Evolutionary conservation across 1,284 basidiomycete genomes (phyloP), one percentile per base, ranked within the genome.

Genomic region (Ustilago sp.): DNA sequence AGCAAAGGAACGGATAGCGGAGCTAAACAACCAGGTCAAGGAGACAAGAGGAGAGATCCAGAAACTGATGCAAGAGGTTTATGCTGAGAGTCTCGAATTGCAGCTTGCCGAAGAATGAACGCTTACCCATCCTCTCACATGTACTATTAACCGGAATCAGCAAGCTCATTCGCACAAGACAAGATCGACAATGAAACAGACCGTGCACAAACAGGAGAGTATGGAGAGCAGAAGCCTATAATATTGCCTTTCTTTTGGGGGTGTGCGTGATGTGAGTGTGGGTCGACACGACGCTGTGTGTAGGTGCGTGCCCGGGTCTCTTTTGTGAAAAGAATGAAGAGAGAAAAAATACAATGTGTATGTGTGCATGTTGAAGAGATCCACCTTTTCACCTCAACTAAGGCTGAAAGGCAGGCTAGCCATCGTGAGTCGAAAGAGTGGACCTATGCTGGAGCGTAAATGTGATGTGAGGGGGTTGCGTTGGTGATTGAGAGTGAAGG

Each of bases 21-120:
- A 59, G 50, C 23, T 79, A 4, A 45, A 80, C 8, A 28, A 23
- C 2, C 28, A 53, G 11, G 66, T 80, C 5, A 32, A 61, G 9
- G 8, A 41, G 3, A 38, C 56, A 23, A 66, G 65, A 38, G 23
- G 52, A 1, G 69, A 79, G n/a, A 66, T 80, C 48, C 41, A 54
- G 11, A 61, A 80, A 13, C 43, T 68, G 50, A 80, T 80, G 74
- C 72, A 70, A 19, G 74, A 80, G 15, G 61, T 80, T 19, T 64
- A 65, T 41, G 79, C 77, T 19, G 79, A 80, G 47, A 59, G 59
- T 19, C 48, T 74, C 23, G 79, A 80, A 31, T 41, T 80, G 57
- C 63, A 74, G 19, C 45, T 67, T 35, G 50, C 58, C 38, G 53
- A 60, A 8, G 56, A 19, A 5, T 65, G 48, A 31, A 8, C 13